Evolutionary conservation across 2,329 filamentous ascomycete genomes (phyloP), one percentile per base, ranked within the genome.

Genomic region (Xylaria sp.): DNA sequence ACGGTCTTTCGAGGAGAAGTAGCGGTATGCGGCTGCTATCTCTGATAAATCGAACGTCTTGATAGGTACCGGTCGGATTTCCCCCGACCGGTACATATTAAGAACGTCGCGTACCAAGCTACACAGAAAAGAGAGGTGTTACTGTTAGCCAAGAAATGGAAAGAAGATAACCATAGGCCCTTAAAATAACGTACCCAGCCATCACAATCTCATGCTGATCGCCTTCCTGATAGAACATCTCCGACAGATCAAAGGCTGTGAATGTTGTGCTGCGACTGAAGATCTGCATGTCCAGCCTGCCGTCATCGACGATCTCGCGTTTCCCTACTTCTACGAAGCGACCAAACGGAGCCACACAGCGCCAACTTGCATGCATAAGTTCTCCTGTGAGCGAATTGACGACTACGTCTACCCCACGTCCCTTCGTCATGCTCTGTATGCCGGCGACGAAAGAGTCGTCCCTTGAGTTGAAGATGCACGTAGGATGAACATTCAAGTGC

Each of bases 251-350:
- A 3, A 84, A 78, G 0, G 79, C 80, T 0, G 80, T 74, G 62
- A 84, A 84, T 9, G 77, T 79, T 2, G 80, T 76, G 50, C 81
- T 84, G 4, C 79, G 70, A 2, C 78, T 76, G 61, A 85, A 84
- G 1, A 74, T 74, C 1, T 76, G 71, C 75, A 85, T 82, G 9
- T 81, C 77, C 10, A 83, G 73, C 9, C 70, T 67, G 3, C 77
- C 78, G 28, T 81, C 81, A 25, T 78, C 76, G 2, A 73, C 37
- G 9, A 81, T 71, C 57, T 83, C 80, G 6, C 74, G 72, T 63
- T 80, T 81, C 1, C 80, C 80, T 50, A 84, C 76, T 71, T 84
- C 82, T 2, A 84, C 15, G 10, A 68, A 65, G 12, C 50, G 56
- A 4, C 82, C 82, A 58, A 80, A 81, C 1, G 76, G 73, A 2